A percentile compares a stretch with the other conserved stretches of the same genome.
Conservation (phyloP, 2,329 filamentous ascomycete species). For the Clonostachys solani region DNA sequence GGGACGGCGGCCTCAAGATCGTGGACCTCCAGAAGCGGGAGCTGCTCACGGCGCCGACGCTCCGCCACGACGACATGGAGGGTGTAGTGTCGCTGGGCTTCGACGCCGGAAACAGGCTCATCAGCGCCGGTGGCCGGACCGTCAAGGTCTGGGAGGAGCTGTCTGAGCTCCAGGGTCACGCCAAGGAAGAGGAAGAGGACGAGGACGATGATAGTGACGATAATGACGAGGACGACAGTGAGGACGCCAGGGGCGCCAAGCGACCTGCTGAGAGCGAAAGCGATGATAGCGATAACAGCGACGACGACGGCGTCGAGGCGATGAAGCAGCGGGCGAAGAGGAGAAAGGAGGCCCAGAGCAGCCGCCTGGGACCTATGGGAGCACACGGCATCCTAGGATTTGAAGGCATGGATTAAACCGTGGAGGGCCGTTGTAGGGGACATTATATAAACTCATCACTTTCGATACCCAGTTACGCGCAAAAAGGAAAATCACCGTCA, state of each 20-base stretch:
- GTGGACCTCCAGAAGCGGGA: conserved; percentile 73
- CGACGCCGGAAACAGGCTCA: conserved; percentile 80
- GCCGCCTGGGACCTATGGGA: conserved; percentile 42
- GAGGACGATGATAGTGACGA: conserved; percentile 39
- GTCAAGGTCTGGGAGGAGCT: conserved; percentile 94
- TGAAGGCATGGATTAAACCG: conserved; percentile 34
- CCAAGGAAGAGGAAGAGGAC: conserved; percentile 41
- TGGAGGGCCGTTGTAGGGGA: too few species aligned
- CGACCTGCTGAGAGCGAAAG: conserved; percentile 33
- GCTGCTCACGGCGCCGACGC: conserved; percentile 57
- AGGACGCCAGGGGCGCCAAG: not conserved
- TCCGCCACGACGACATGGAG: conserved; percentile 79
- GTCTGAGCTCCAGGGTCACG: conserved; percentile 41
- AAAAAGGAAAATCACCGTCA: too few species aligned
- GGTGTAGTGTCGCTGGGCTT: conserved; percentile 79
- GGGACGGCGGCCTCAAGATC: conserved; percentile 74
- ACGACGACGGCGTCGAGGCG: conserved; percentile 21
- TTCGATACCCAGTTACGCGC: too few species aligned
- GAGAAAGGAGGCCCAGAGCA: conserved; percentile 33
- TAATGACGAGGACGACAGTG: conserved; percentile 31
- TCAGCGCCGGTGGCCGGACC: conserved; percentile 79
- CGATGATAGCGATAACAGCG: conserved; percentile 30
- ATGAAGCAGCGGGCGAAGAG: conserved; percentile 39
- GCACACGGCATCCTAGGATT: conserved; percentile 48
- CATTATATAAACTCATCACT: too few species aligned